Evolutionary conservation across 2,329 filamentous ascomycete genomes (phyloP).

Genomic region (Aschersonia sp.): DNA sequence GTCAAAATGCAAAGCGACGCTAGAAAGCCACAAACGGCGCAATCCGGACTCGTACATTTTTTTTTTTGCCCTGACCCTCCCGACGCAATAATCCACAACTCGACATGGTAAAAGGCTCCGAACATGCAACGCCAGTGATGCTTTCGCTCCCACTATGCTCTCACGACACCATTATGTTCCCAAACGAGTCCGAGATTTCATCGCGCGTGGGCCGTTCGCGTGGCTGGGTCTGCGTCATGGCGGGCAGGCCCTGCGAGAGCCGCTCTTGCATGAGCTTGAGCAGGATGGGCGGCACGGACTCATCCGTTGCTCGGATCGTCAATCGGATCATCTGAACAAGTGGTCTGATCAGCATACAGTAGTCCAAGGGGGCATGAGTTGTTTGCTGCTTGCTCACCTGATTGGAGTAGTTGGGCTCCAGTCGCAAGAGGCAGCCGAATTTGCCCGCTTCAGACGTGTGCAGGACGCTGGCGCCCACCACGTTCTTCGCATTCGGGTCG

Average conservation of each 20-base stretch:
- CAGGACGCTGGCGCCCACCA: slow-evolving; percentile 79
- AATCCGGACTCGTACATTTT: no score
- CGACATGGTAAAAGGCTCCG: no score
- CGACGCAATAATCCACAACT: no score
- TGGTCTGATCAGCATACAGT: no score
- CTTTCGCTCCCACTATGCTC: neutral
- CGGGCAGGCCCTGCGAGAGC: slow-evolving; percentile 41
- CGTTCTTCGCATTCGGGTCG: slow-evolving; percentile 85
- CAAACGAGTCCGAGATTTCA: slow-evolving; percentile 41
- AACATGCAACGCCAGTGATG: neutral
- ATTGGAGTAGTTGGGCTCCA: slow-evolving; percentile 88
- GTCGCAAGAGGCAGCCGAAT: slow-evolving; percentile 80
- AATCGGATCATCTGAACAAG: slow-evolving; percentile 73
- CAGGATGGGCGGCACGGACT: slow-evolving; percentile 66
- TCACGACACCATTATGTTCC: slow-evolving; percentile 38
- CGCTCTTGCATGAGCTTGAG: slow-evolving; percentile 80
- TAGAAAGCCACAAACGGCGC: no score
- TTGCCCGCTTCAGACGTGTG: slow-evolving; percentile 77
- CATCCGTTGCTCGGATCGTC: slow-evolving; percentile 87
- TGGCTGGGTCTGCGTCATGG: slow-evolving; percentile 17
- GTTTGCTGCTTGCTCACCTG: slow-evolving; percentile 47
- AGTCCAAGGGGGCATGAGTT: no score
- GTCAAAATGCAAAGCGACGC: no score
- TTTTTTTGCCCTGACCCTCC: no score
- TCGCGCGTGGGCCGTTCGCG: slow-evolving; percentile 25